Evolutionary conservation across 306 rosid genomes (phyloP), one percentile per base, ranked within the genome.

Genomic region (Bauhinia variegata): DNA sequence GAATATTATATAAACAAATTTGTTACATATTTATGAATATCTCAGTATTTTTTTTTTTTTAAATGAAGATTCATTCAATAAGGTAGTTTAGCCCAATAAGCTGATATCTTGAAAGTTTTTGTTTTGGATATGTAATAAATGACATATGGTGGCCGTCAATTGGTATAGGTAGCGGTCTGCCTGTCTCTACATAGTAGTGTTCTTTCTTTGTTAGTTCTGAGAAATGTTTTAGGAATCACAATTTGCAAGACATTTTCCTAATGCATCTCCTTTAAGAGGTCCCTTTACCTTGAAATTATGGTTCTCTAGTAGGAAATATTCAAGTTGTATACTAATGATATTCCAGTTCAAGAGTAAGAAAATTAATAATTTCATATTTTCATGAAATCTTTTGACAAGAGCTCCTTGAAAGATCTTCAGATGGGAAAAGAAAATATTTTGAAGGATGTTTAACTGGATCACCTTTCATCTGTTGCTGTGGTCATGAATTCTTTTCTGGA

Each of bases 381-480:
- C 32, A 17, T 51, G 33, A 7, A 9, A 19, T n/a, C 19, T 36
- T 58, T 8, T 18, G 50, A 49, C 38, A 68, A 31, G 78, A 33
- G 63, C 43, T 37, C 64, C 52, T 17, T 8, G 13, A 16, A 31
- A 49, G 37, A 13, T 37, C 7, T 30, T 43, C 32, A 11, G 11
- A 49, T 37, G 4, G 18, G 18, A 18, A 39, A 19, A 50, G 6
- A 48, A 16, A 11, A 7, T 4, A 44, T 70, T 70, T 16, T 5
- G 14, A 42, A 11, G 14, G 12, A 11, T 8, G 47, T 11, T 42
- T 14, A 42, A 42, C 2, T 11, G 13, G 47, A 42, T 42, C 12
- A 42, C 47, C 47, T 42, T 10, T 42, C 15, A 11, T 42, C 28
- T 2, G 1, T 11, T 5, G 1, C 18, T 4, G 39, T 39, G 49